These are phyloP conservation scores for Pyrenochaeta sp. DNA, from an alignment of 2,329 filamentous ascomycete species.

Conservation along the genomic window DNA sequence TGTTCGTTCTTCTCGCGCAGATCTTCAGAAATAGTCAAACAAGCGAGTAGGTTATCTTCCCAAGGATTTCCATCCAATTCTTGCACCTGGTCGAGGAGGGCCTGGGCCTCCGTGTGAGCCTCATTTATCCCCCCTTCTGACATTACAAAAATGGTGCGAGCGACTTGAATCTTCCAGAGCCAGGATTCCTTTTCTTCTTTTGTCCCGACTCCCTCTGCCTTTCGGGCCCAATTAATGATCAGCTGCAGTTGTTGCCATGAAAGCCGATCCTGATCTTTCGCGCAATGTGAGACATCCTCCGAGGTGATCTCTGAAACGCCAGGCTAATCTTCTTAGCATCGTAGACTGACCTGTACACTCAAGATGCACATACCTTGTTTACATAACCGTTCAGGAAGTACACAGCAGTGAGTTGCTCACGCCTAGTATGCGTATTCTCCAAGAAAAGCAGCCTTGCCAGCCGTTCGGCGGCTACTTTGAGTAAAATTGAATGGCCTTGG, in stretches of 20 bases:
- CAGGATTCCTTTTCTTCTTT: not conserved
- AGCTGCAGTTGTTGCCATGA: not conserved
- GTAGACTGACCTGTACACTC: not conserved
- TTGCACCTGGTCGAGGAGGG: not conserved
- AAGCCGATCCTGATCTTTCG: not conserved
- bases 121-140: not conserved
- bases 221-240: not conserved
- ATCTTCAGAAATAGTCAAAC: not conserved
- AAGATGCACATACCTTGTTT: not conserved
- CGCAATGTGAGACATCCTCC: not conserved
- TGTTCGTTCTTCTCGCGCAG: not conserved
- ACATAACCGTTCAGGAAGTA: not conserved
- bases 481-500: not conserved
- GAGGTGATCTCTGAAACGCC: not conserved
- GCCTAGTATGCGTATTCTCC: not conserved
- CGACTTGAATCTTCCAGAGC: not conserved
- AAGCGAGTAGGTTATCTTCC: not conserved
- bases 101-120: not conserved
- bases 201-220: not conserved
- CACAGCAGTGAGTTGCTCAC: not conserved
- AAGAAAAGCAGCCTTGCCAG: not conserved
- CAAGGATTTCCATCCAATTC: not conserved
- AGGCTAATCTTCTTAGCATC: not conserved
- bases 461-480: not conserved
- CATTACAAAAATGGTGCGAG: not conserved